Base-by-base conservation (phyloP, 805 yeast genomes). In the Candida insectorum region DNA sequence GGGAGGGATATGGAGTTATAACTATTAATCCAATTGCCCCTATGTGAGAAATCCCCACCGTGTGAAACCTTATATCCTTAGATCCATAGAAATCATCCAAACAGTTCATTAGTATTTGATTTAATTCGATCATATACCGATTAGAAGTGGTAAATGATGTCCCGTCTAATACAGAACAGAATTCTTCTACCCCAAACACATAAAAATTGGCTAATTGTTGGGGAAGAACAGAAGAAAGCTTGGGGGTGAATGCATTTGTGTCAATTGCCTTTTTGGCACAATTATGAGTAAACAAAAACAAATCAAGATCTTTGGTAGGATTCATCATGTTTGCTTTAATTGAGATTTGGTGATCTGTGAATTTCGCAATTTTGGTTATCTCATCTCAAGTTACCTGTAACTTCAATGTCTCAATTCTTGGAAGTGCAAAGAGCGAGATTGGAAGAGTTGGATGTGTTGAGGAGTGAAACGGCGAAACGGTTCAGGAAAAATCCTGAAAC, bases 371-470 rank as follows among this genome's bases (percentile, higher is more conserved):
- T 20, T 20, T 20, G 10, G 11, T 20, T 8, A 8, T 20, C 8
- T 8, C 23, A 20, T 8, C n/a, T 24, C 14, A 11, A 10, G 13
- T 9, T 12, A 23, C 11, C 11, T 20, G 10, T 8, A 20, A 20
- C 23, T 8, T 20, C 9, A 26, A 56, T 55, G 60, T 46, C 50
- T 34, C 47, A 44, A 23, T 50, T 56, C 16, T 48, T 65, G 30
- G 71, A 66, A 40, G 32, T 51, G 5, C 65, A 62, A 41, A 37
- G 73, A 21, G 44, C 51, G 11, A 39, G 53, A 13, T 45, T 76
- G 6, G 87, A 81, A 47, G 93, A 84, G 50, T 54, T 85, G 13
- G 95, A 89, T 41, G 58, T 75, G 2, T 70, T 91, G 3, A 94
- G 89, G 47, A 48, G 58, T 18, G 86, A 86, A 0, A 67, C 87